Evolutionary conservation across 495 filamentous ascomycete genomes (phyloP).

Genomic region (Penicillium silybi): DNA sequence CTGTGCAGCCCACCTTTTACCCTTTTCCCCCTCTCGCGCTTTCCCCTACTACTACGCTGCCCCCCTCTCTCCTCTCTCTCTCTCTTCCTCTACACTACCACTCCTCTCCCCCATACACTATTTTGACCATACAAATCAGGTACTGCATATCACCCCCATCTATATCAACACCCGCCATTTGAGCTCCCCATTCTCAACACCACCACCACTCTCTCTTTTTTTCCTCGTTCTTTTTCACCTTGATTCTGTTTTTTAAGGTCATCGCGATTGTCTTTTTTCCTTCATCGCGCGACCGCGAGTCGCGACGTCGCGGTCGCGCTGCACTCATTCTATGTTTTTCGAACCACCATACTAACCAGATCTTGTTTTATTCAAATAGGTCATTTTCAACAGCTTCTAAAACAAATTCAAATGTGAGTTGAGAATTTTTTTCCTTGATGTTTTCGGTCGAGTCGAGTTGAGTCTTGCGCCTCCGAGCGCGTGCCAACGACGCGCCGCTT

Average conservation of each 20-base stretch:
- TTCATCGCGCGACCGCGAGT: slow-evolving; percentile 14
- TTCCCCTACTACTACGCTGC: slow-evolving; percentile 58
- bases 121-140: slow-evolving; percentile 51
- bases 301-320: slow-evolving; percentile 9
- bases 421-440: not conserved
- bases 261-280: slow-evolving; percentile 17
- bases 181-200: slow-evolving; percentile 14
- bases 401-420: not conserved
- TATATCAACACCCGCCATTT: slow-evolving; percentile 32
- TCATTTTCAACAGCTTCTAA: not conserved
- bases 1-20: slow-evolving; percentile 17
- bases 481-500: not conserved
- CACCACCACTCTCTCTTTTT: slow-evolving; percentile 21
- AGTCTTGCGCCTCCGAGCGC: not conserved
- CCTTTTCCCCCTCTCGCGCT: slow-evolving; percentile 46
- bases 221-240: slow-evolving; percentile 14
- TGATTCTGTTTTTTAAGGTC: slow-evolving; percentile 12
- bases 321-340: not conserved
- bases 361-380: not conserved
- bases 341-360: slow-evolving; percentile 7
- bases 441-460: not conserved
- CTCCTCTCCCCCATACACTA: slow-evolving; percentile 56
- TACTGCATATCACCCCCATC: slow-evolving; percentile 39
- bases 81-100: slow-evolving; percentile 51
- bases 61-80: slow-evolving; percentile 35